These are phyloP conservation scores for Kwoniella botswanensis DNA, from an alignment of 768 basidiomycete genomes.

Conservation along the genomic window DNA sequence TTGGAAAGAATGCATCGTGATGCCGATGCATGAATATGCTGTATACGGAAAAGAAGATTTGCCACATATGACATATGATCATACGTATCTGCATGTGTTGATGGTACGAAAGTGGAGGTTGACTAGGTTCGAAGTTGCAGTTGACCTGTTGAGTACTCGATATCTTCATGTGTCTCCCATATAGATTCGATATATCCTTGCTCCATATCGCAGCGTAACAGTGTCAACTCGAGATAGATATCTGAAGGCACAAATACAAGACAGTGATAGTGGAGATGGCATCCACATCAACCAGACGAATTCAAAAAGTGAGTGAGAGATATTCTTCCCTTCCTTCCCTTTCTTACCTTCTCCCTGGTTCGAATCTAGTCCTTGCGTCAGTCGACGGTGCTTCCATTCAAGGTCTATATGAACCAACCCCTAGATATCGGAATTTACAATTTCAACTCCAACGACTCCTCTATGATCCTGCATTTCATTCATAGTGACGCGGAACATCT, in stretches of 20 bases:
- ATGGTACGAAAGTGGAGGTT: slow-evolving; percentile 3
- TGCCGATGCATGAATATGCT: background rate
- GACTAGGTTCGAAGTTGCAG: background rate
- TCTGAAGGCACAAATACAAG: background rate
- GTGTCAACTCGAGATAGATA: background rate
- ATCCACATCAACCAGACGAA: slow-evolving; percentile 35
- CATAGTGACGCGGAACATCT: no score
- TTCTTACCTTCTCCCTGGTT: background rate
- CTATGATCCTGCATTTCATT: no score
- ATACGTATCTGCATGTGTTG: no score
- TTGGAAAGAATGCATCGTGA: background rate
- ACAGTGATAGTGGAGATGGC: slow-evolving; percentile 1
- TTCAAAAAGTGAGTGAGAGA: slow-evolving; percentile 41
- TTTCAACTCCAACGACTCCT: no score
- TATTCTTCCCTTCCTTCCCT: background rate
- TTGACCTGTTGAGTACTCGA: background rate
- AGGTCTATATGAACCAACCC: background rate
- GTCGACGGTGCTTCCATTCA: background rate
- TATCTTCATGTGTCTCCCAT: background rate
- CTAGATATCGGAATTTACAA: no score
- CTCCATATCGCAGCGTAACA: no score
- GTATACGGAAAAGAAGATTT: background rate
- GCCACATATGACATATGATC: background rate
- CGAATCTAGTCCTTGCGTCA: background rate
- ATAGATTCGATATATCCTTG: background rate